Evolutionary conservation across 2,329 filamentous ascomycete species (phyloP).

Genomic region (Pseudofabraea citricarpa): DNA sequence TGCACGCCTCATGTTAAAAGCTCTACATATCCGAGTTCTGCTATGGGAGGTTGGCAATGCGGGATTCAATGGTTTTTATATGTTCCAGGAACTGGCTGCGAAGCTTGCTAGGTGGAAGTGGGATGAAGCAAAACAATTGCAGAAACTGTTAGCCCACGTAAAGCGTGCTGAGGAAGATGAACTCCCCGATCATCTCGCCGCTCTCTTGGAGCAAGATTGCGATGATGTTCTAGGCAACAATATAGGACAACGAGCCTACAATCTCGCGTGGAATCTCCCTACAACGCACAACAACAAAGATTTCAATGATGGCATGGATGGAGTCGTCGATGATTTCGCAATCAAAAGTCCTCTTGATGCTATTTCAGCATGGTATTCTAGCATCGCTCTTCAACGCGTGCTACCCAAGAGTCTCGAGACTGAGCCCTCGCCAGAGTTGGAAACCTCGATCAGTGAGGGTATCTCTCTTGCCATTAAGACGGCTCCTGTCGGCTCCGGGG

Average conservation of each 20-base stretch:
- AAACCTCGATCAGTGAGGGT: slow-evolving; percentile 38
- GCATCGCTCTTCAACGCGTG: slow-evolving; percentile 63
- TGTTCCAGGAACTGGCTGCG: slow-evolving; percentile 65
- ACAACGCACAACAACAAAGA: slow-evolving; percentile 62
- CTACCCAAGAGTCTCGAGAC: slow-evolving; percentile 59
- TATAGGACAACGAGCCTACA: slow-evolving; percentile 81
- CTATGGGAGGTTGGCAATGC: slow-evolving; percentile 72
- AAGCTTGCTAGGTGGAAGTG: slow-evolving; percentile 73
- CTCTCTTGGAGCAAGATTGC: slow-evolving; percentile 72
- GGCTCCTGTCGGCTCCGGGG: slow-evolving; percentile 74
- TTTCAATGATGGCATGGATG: slow-evolving; percentile 69
- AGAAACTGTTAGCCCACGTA: slow-evolving; percentile 39
- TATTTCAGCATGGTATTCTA: slow-evolving; percentile 88
- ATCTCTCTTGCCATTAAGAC: slow-evolving; percentile 66
- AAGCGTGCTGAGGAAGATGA: slow-evolving; percentile 48
- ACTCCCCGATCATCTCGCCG: slow-evolving; percentile 71
- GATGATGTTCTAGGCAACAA: slow-evolving; percentile 74
- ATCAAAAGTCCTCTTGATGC: slow-evolving; percentile 86
- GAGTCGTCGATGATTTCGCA: slow-evolving; percentile 78
- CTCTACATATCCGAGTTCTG: slow-evolving; percentile 84
- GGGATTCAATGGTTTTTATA: slow-evolving; percentile 57
- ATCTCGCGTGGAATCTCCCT: slow-evolving; percentile 80
- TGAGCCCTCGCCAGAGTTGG: slow-evolving; percentile 39
- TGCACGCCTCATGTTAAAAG: slow-evolving; percentile 81
- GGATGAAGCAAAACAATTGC: slow-evolving; percentile 70